Percentiles rank a stretch among this genome's conserved stretches.
These are phyloP conservation scores for Artemisia tridentata DNA, from an alignment of 129 eudicot genomes.

Conservation along the genomic window DNA sequence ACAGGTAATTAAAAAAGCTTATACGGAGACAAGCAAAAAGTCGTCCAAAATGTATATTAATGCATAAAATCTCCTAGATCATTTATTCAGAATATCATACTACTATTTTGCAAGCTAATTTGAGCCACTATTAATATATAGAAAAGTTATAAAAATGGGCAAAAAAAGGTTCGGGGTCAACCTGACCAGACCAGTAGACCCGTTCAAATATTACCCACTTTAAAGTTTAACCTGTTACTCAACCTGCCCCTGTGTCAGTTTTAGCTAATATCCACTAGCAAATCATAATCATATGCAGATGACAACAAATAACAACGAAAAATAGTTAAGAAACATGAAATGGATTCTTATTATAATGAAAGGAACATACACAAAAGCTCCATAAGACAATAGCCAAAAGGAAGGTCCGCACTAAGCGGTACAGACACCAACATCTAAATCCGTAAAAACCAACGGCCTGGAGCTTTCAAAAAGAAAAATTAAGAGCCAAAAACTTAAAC, in stretches of 20 bases:
- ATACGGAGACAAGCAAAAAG: neutral
- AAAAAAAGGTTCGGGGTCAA: neutral
- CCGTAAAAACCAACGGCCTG: conserved; percentile 46
- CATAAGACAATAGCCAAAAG: conserved; percentile 36
- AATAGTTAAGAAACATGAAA: conserved; percentile 13
- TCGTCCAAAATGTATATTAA: neutral
- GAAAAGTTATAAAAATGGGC: neutral
- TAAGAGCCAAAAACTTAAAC: conserved; percentile 14
- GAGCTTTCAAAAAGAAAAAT: conserved; percentile 34
- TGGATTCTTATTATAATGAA: conserved; percentile 29
- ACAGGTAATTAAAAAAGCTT: neutral
- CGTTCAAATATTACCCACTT: neutral
- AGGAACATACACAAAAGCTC: conserved; percentile 34
- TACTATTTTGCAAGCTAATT: neutral
- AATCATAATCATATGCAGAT: neutral
- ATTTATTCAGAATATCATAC: too few species aligned
- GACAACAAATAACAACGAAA: neutral
- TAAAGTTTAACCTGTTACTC: neutral
- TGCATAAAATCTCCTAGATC: too few species aligned
- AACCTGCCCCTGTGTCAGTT: neutral
- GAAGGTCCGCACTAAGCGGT: conserved; percentile 39
- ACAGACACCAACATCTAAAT: conserved; percentile 37
- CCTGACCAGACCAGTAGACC: neutral
- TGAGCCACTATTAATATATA: neutral
- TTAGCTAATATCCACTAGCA: neutral